A percentile compares a stretch with the other conserved stretches of the same genome.
phyloP scores from a whole-genome alignment of 192 early-diverging fungal species.

The Coemansia sp. region DNA sequence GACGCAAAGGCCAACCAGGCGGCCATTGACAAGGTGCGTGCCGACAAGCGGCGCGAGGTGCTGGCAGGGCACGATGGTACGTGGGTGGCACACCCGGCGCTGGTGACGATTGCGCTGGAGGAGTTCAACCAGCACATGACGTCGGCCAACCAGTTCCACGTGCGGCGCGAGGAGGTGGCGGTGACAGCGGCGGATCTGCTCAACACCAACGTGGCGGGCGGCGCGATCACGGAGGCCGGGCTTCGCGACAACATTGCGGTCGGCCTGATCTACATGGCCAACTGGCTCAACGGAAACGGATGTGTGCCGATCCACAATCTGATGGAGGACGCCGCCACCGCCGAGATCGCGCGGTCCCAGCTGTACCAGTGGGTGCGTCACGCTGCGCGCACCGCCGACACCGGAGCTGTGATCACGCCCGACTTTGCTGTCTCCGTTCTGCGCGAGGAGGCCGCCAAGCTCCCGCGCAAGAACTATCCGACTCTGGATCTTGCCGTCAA shows the following conservation, averaged over 20 bases:
- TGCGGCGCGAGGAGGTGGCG: conserved; percentile 88
- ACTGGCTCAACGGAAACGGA: conserved; percentile 91
- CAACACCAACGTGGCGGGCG: conserved; percentile 69
- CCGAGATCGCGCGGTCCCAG: conserved; percentile 96
- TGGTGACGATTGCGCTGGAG: conserved; percentile 85
- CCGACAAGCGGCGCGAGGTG: conserved; percentile 95
- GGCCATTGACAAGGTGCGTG: conserved; percentile 90
- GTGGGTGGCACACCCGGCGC: conserved; percentile 96
- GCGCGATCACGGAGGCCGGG: conserved; percentile 85
- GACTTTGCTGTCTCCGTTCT: conserved; percentile 76
- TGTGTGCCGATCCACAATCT: conserved; percentile 98
- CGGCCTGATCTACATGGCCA: conserved; percentile 91
- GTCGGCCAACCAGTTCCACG: conserved; percentile 91
- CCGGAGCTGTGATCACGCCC: conserved; percentile 75
- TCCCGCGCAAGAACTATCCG: conserved; percentile 60
- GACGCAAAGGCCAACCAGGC: conserved; percentile 84
- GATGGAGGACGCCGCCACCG: conserved; percentile 98
- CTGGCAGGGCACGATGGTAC: conserved; percentile 93
- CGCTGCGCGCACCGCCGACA: conserved; percentile 71
- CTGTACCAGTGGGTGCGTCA: conserved; percentile 98
- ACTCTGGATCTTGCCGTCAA: conserved; percentile 58
- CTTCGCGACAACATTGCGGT: conserved; percentile 92
- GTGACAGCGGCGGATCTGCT: conserved; percentile 83
- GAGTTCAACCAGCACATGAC: conserved; percentile 96
- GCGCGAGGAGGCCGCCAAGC: conserved; percentile 81